These are phyloP conservation scores for Kuraishia cidri DNA, from an alignment of 805 yeast genomes.

Conservation along the genomic window DNA sequence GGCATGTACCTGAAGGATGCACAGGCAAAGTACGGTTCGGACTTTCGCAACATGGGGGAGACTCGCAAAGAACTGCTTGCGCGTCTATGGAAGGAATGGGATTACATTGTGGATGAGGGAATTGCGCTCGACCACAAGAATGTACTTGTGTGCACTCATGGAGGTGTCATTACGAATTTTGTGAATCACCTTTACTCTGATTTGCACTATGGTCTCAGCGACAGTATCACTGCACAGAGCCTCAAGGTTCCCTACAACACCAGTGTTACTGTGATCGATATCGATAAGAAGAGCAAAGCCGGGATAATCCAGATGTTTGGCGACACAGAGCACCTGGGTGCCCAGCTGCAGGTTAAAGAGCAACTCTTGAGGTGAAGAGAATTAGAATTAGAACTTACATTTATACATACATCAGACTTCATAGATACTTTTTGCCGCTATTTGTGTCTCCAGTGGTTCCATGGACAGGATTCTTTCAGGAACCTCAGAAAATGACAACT, in stretches of 20 bases:
- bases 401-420: no score
- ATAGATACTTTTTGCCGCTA: no score
- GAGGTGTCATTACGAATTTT: slow-evolving; percentile 67
- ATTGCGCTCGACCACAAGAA: slow-evolving; percentile 28
- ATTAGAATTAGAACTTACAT: no score
- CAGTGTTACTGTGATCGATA: slow-evolving; percentile 60
- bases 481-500: no score
- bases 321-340: slow-evolving; percentile 60
- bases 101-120: slow-evolving; percentile 27
- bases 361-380: slow-evolving; percentile 33
- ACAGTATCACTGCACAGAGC: slow-evolving; percentile 26
- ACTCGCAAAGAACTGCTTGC: slow-evolving; percentile 29
- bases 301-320: slow-evolving; percentile 52
- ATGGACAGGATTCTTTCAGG: no score
- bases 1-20: slow-evolving; percentile 71
- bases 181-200: slow-evolving; percentile 38
- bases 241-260: slow-evolving; percentile 66
- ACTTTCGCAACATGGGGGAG: slow-evolving; percentile 65
- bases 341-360: slow-evolving; percentile 40
- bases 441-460: no score
- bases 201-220: slow-evolving; percentile 24
- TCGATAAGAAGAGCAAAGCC: slow-evolving; percentile 24
- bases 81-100: slow-evolving; percentile 42
- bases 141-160: slow-evolving; percentile 64
- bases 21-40: slow-evolving; percentile 40